Base-by-base conservation (phyloP, 2,329 filamentous ascomycete species). In the Teratosphaeria zuluensis region DNA sequence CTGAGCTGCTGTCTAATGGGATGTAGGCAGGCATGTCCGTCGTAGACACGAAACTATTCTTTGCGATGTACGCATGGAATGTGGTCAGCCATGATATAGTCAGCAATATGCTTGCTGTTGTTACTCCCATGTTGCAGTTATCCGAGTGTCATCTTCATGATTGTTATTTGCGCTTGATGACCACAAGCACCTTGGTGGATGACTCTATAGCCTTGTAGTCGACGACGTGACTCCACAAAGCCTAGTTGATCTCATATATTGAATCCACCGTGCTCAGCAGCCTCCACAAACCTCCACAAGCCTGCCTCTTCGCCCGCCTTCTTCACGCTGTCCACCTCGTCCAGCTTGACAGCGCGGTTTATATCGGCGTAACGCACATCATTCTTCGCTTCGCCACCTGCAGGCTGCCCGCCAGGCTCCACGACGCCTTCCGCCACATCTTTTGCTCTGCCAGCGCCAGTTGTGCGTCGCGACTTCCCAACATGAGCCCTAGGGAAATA, bases 401-500 rank as follows among this genome's bases (percentile, higher is more conserved):
- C 63, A 21, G 65, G 55, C 19, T 65, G 57, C 58, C 68, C 65
- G n/a, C 68, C 63, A 60, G 72, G 58, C 58, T 74, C 66, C 57
- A 67, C 19, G 42, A 61, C 56, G 58, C 63, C 63, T 63, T 68
- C 54, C 58, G 69, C 53, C 31, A 69, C 60, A 66, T 69, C 64
- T 55, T 65, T 62, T 16, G 64, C 69, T 2, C 62, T 53, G 8
- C 63, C 59, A 30, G 55, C 62, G 16, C 54, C 54, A 11, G 62
- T 66, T 12, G 59, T 66, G 58, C 77, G 75, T 65, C 75, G 83
- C 57, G 78, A 76, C 75, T 90, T 92, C 3, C 90, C 90, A 0
- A 95, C 90, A 71, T 95, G 85, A 0, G 88, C 90, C 63, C 88
- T 83, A 0, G 89, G 89, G 62, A 84, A 85, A 68, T 94, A 94